Evolutionary conservation across 768 basidiomycete genomes (phyloP), one percentile per base, ranked within the genome.

Genomic region (Lactifluus hygrophoroides): DNA sequence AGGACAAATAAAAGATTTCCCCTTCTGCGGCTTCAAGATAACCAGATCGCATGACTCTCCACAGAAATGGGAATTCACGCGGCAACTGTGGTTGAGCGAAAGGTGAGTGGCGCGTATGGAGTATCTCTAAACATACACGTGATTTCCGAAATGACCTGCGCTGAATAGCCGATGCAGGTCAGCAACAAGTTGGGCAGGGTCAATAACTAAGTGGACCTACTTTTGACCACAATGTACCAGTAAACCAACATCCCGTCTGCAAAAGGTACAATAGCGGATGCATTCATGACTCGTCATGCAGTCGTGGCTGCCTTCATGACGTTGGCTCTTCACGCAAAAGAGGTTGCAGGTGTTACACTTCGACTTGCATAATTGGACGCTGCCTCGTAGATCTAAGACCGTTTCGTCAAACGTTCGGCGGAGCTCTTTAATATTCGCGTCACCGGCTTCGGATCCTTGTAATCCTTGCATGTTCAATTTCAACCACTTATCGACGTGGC

Each of bases 401-500:
- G 73, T 60, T 14, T 54, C 70, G 17, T 80, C 75, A 53, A 81
- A 75, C 2, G 70, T 64, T 51, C 82, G 72, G 16, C 73, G 72
- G n/a, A 85, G 61, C 3, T 72, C 70, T 45, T 75, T 75, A 9
- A 84, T 74, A 34, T 74, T 71, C 0, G 82, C 70, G 45, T 80
- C 69, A 23, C 67, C 70, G 0, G 57, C 58, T 32, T 74, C 72
- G 68, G 84, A 84, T 1, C 81, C 71, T 32, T 74, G 72, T 68
- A 85, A 84, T 1, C 81, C 71, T 3, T 70, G 54, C 5, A 77
- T 64, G 53, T 85, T 85, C 7, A 71, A 67, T 3, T 69, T 66
- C 10, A 85, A 67, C 84, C 83, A 85, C 55, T 71, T 68, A 3
- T 66, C 67, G 27, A 84, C 80, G 53, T 78, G 77, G 68, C 83